Conservation (phyloP, 2,329 filamentous ascomycete species). For the Pseudogymnoascus sp. region DNA sequence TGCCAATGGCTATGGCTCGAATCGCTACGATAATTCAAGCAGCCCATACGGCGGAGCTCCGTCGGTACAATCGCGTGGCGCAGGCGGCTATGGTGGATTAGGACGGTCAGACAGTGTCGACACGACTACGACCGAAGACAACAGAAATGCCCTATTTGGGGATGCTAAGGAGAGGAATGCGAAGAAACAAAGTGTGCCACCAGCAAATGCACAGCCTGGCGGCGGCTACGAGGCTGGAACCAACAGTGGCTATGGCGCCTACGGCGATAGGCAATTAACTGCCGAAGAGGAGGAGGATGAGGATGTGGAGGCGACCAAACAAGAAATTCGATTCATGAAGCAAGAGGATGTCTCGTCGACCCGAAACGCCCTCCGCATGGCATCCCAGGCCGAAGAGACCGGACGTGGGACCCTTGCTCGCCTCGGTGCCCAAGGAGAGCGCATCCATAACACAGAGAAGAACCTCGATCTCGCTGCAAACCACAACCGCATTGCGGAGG, state of each 20-base stretch:
- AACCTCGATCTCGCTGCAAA: slow-evolving; percentile 74
- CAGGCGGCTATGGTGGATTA: slow-evolving; percentile 54
- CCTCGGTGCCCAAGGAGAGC: slow-evolving; percentile 70
- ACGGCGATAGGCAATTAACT: slow-evolving; percentile 68
- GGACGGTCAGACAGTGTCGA: slow-evolving; percentile 38
- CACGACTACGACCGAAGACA: slow-evolving; percentile 37
- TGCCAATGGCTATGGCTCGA: slow-evolving; percentile 42
- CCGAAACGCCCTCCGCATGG: slow-evolving; percentile 59
- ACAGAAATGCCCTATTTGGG: slow-evolving; percentile 55
- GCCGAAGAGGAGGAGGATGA: slow-evolving; percentile 68
- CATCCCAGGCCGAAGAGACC: slow-evolving; percentile 60
- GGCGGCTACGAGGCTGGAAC: slow-evolving; percentile 21
- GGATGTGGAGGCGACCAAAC: slow-evolving; percentile 62
- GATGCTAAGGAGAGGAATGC: slow-evolving; percentile 28
- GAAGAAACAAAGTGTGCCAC: slow-evolving; percentile 19
- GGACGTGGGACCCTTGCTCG: slow-evolving; percentile 64
- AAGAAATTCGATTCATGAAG: slow-evolving; percentile 68
- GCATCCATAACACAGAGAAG: slow-evolving; percentile 72
- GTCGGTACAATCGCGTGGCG: slow-evolving; percentile 34
- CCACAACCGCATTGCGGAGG: slow-evolving; percentile 67
- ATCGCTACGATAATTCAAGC: slow-evolving; percentile 40
- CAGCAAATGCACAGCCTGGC: slow-evolving; percentile 19
- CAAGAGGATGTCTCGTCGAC: slow-evolving; percentile 67
- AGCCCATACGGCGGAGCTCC: slow-evolving; percentile 24
- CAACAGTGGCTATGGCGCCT: slow-evolving; percentile 37